Conservation (phyloP, 176 grass and related monocot species). For the Chrysopogon serrulatus region DNA sequence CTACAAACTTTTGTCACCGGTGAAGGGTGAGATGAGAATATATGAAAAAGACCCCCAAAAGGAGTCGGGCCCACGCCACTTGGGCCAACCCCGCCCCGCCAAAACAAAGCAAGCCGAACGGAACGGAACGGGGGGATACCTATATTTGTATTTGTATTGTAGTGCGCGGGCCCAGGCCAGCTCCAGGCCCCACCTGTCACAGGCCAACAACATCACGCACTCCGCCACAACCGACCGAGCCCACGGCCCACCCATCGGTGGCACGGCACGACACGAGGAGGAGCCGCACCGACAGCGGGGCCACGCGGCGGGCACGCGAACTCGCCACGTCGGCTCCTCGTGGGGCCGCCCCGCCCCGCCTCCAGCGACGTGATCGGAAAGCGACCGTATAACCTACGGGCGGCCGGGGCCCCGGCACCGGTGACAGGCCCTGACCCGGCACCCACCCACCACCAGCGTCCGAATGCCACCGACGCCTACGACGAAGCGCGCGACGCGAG, state of each 20-base stretch:
- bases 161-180: background rate
- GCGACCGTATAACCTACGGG: conserved; percentile 53
- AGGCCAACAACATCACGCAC: background rate
- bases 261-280: background rate
- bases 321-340: conserved; percentile 20
- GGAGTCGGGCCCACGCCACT: background rate
- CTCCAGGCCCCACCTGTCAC: background rate
- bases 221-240: background rate
- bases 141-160: too few relatives aligned
- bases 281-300: conserved; percentile 44
- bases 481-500: too few relatives aligned
- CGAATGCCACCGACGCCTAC: background rate
- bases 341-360: background rate
- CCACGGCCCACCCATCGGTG: conserved; percentile 9
- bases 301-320: background rate
- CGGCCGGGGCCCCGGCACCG: background rate
- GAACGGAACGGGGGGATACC: background rate
- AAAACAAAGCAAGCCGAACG: background rate
- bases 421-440: conserved; percentile 41
- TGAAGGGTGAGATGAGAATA: background rate
- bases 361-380: conserved; percentile 40
- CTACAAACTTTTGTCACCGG: background rate
- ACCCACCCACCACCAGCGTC: conserved; percentile 16
- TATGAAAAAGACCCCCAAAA: too few relatives aligned
- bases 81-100: background rate